Evolutionary conservation across 225 moss, liverwort and hornwort genomes (phyloP).

Genomic region (Thuidium tamariscinum): DNA sequence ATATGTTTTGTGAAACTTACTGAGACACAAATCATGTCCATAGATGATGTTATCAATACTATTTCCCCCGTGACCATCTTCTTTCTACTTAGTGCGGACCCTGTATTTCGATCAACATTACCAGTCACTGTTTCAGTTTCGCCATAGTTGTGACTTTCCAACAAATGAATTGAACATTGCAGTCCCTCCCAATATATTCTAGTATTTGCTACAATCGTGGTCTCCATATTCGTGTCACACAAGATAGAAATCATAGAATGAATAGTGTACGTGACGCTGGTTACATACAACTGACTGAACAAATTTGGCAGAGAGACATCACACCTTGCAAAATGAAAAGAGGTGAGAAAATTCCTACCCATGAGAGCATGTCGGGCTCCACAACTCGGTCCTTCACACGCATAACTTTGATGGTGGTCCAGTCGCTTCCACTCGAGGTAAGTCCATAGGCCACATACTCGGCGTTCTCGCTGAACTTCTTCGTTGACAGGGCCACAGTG

Average conservation of each 20-base stretch:
- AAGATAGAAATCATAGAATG: no score
- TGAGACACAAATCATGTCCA: no score
- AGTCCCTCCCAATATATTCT: neutral
- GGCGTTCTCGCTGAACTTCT: conserved; percentile 47
- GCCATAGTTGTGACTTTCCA: neutral
- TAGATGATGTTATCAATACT: no score
- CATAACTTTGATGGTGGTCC: conserved; percentile 72
- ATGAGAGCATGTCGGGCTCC: conserved; percentile 46
- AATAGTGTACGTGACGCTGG: neutral
- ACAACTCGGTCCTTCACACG: conserved; percentile 41
- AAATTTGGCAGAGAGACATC: neutral
- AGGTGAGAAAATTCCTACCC: conserved; percentile 30
- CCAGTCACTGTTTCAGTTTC: neutral
- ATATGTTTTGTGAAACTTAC: no score
- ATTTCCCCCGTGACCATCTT: neutral
- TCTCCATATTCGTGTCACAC: neutral
- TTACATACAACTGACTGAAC: neutral
- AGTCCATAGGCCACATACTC: conserved; percentile 62
- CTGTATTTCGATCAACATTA: neutral
- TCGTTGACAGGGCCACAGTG: conserved; percentile 58
- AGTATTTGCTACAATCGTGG: neutral
- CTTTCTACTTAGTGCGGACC: neutral
- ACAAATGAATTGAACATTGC: no score
- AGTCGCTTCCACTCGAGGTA: conserved; percentile 81
- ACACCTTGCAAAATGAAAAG: neutral